These are phyloP conservation scores for Aspergillus diversus DNA, from an alignment of 495 filamentous ascomycete genomes.

Conservation along the genomic window DNA sequence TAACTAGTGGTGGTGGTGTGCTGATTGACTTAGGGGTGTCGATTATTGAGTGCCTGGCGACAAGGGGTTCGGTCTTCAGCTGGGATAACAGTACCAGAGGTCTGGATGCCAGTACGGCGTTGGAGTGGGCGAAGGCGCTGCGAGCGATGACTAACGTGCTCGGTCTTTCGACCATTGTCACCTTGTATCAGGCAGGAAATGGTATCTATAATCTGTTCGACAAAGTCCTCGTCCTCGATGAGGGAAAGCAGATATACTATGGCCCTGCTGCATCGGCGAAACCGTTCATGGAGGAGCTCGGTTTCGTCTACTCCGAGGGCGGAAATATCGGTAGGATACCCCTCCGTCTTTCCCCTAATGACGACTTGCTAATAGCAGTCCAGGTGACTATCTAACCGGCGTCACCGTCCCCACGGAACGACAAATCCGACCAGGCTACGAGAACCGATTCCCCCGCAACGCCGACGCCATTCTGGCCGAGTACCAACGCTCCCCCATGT, in stretches of 20 bases:
- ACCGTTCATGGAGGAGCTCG: slow-evolving; percentile 68
- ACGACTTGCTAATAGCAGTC: neutral
- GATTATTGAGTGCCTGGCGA: slow-evolving; percentile 67
- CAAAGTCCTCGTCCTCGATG: slow-evolving; percentile 68
- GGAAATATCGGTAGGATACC: slow-evolving; percentile 54
- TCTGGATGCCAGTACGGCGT: slow-evolving; percentile 62
- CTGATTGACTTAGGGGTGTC: no score
- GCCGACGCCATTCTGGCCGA: slow-evolving; percentile 40
- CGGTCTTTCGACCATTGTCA: slow-evolving; percentile 50
- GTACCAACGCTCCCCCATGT: slow-evolving; percentile 46
- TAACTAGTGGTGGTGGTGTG: no score
- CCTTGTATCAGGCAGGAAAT: slow-evolving; percentile 65
- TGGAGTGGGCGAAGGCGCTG: slow-evolving; percentile 53
- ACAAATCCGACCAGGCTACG: slow-evolving; percentile 56
- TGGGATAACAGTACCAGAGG: slow-evolving; percentile 67
- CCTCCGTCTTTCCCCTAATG: neutral
- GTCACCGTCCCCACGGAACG: slow-evolving; percentile 72
- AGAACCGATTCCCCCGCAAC: slow-evolving; percentile 50
- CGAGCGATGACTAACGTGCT: slow-evolving; percentile 51
- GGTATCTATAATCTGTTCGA: slow-evolving; percentile 65
- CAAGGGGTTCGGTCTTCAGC: slow-evolving; percentile 61
- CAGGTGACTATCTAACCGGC: slow-evolving; percentile 69
- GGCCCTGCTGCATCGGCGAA: slow-evolving; percentile 61
- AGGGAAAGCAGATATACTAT: slow-evolving; percentile 64
- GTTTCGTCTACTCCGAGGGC: slow-evolving; percentile 66